A percentile compares a stretch with the other conserved stretches of the same genome.
These are phyloP conservation scores for Salix udensis DNA, from an alignment of 345 rosid genomes.

Conservation along the genomic window DNA sequence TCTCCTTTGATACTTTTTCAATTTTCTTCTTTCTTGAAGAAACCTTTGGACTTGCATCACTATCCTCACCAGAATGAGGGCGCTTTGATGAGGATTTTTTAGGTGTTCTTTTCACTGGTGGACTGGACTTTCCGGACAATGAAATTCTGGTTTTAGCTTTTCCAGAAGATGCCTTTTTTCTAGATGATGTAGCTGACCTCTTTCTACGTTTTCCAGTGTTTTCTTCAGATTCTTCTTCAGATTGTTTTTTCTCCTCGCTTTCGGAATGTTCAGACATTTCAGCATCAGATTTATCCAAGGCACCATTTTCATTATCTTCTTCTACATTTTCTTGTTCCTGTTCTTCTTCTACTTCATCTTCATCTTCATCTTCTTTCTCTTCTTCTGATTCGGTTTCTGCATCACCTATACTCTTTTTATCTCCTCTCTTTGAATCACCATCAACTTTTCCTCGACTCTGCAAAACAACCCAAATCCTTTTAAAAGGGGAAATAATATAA, in stretches of 20 bases:
- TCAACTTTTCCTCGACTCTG: conserved; percentile 59
- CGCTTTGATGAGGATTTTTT: conserved; percentile 48
- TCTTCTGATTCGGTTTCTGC: conserved; percentile 56
- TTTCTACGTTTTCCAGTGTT: conserved; percentile 53
- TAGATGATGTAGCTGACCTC: conserved; percentile 36
- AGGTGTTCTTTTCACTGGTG: conserved; percentile 45
- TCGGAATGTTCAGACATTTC: conserved; percentile 50
- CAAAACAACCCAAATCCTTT: conserved; percentile 9
- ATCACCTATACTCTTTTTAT: conserved; percentile 35
- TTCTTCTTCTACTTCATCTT: conserved; percentile 11
- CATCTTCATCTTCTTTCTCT: conserved; percentile 38
- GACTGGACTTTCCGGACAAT: conserved; percentile 35
- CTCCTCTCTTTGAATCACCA: conserved; percentile 40
- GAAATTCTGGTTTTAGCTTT: conserved; percentile 45
- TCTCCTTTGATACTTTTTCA: conserved; percentile 37
- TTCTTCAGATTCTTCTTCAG: conserved; percentile 77
- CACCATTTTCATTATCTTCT: conserved; percentile 50
- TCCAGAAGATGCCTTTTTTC: conserved; percentile 53
- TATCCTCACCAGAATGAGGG: conserved; percentile 49
- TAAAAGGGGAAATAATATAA: not conserved
- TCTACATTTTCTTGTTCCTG: conserved; percentile 44
- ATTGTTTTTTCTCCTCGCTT: conserved; percentile 63
- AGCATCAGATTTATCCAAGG: conserved; percentile 58
- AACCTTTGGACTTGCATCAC: conserved; percentile 53
- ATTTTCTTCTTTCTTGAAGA: conserved; percentile 54